Base-by-base conservation (phyloP, 2,329 filamentous ascomycete genomes). In the Aschersonia sp. region DNA sequence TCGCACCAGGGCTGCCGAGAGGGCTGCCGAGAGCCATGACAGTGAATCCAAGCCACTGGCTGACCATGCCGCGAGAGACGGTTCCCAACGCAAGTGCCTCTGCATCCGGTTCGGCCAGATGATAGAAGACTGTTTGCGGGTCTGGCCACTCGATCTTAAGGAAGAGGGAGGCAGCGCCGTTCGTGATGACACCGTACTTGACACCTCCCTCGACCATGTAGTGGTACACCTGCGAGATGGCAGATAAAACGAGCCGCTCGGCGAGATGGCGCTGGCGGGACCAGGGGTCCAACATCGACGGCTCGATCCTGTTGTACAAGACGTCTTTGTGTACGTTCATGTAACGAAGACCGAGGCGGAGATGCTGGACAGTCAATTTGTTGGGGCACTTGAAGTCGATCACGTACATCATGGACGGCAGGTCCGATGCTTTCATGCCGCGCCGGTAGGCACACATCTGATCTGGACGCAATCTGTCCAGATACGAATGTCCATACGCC, bases 131-230 rank as follows among this genome's bases (percentile, higher is more conserved):
- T 7, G 52, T 60, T 5, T 48, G 48, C 1, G 58, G 57, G 30
- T 61, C 40, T 7, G 46, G 9, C 56, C 52, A 61, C 47, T 62
- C 51, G 7, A 70, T 51, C 43, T 60, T 63, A 30, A 74, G 60
- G 50, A 72, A 73, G 32, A 72, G 62, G 47, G 65, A 64, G 1
- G 63, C 61, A 54, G 73, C 65, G 31, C 67, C 65, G 1, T 65
- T 72, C 12, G 60, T 65, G 12, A 73, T 48, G 3, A 62, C 58
- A 10, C 70, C 62, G 51, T 70, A 71, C 49, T 69, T 61, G 9
- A 72, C 58, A 0, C 72, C 66, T 12, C 56, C 58, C 47, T 67
- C 53, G n/a, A 75, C 63, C 64, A 76, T 76, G 54, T 74, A 73
- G 40, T 69, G 63, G 52, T 69, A 75, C 1, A 64, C 66, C 56